Conservation (phyloP, 768 basidiomycete genomes). For the Suillus cothurnatus region DNA sequence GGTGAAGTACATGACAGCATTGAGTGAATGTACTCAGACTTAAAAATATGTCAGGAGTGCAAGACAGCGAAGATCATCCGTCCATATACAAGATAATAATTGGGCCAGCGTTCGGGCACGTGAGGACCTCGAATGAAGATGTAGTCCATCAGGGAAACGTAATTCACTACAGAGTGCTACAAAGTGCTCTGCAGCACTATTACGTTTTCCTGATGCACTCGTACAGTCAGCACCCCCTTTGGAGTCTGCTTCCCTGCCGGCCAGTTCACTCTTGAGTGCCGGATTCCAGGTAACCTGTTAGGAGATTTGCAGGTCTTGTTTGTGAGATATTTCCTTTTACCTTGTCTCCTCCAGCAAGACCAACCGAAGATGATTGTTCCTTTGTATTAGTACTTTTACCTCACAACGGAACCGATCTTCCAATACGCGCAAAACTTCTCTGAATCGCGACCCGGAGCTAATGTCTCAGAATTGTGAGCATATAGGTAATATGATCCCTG, state of each 20-base stretch:
- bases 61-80: neutral
- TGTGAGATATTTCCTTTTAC: neutral
- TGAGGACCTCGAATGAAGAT: neutral
- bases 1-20: neutral
- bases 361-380: neutral
- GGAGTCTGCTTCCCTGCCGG: neutral
- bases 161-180: too few relatives aligned
- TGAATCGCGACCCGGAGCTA: neutral
- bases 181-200: too few relatives aligned
- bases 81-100: neutral
- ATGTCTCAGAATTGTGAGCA: neutral
- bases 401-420: neutral
- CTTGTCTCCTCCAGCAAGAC: neutral
- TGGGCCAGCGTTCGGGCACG: neutral
- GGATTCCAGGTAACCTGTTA: neutral
- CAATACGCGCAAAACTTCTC: neutral
- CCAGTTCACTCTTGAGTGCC: neutral
- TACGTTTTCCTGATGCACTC: too few relatives aligned
- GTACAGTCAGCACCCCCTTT: neutral
- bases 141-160: too few relatives aligned
- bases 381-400: neutral
- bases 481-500: neutral
- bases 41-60: neutral
- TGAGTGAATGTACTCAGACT: neutral
- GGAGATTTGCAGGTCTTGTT: neutral